phyloP scores from a whole-genome alignment of 2,329 filamentous ascomycete genomes.

The Cladophialophora immunda region DNA sequence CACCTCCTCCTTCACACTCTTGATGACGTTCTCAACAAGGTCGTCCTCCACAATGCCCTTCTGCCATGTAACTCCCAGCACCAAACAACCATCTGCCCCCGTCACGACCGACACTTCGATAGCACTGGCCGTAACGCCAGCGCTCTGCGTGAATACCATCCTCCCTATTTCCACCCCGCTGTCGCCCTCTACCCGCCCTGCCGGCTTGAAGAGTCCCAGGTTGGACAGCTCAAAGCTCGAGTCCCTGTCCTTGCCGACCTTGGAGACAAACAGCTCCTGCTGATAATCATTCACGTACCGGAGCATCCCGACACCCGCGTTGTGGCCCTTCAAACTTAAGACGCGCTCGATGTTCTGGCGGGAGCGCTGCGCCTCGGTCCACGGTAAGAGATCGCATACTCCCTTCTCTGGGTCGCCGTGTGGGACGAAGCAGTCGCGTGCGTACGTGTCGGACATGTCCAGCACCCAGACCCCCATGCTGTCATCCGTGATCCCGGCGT shows the following conservation, averaged over 20 bases:
- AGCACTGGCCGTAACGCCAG: conserved; percentile 49
- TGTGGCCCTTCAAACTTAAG: conserved; percentile 44
- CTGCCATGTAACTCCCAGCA: conserved; percentile 34
- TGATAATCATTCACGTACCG: conserved; percentile 52
- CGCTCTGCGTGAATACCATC: conserved; percentile 57
- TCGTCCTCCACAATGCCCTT: conserved; percentile 27
- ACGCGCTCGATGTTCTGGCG: conserved; percentile 44
- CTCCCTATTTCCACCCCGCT: conserved; percentile 46
- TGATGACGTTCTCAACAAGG: conserved; percentile 14
- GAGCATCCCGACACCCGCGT: conserved; percentile 50
- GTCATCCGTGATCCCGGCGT: conserved; percentile 45
- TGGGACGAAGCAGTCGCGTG: conserved; percentile 36
- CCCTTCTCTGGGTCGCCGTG: not conserved
- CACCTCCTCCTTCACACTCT: conserved; percentile 6
- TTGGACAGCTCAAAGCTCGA: conserved; percentile 58
- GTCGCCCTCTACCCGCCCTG: conserved; percentile 17
- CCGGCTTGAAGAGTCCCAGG: conserved; percentile 49
- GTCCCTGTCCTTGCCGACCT: conserved; percentile 50
- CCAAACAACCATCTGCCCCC: conserved; percentile 55
- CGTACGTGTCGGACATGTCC: conserved; percentile 46
- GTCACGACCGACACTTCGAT: conserved; percentile 53
- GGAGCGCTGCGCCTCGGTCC: conserved; percentile 46
- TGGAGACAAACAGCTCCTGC: conserved; percentile 48
- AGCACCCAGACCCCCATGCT: conserved; percentile 51
- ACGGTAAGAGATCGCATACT: conserved; percentile 40